Base-by-base conservation (phyloP, 805 yeast species). In the Alloascoidea africana region DNA sequence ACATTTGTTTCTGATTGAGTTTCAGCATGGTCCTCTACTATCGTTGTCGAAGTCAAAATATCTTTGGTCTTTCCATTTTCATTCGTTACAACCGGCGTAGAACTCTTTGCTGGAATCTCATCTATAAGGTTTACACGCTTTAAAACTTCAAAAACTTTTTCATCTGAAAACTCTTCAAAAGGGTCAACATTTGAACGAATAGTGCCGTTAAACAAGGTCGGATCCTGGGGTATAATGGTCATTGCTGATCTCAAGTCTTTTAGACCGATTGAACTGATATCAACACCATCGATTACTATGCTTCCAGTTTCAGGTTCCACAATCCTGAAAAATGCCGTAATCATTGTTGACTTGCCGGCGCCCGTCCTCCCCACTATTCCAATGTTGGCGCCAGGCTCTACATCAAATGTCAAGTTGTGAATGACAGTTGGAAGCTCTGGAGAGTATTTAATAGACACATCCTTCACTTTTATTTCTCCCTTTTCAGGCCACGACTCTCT, bases 281-380 rank as follows among this genome's bases (percentile, higher is more conserved):
- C 69, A 18, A 73, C 43, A 4, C 70, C 78, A 51, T 76, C 83
- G 42, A 76, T 71, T 11, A 49, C 38, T 33, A 76, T 70, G 1
- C 47, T 46, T 13, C 84, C 84, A 11, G 49, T 42, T 14, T 59
- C 58, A 17, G 75, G 48, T 49, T 76, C 83, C 33, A 60, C 62
- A 36, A 76, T 55, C 45, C 84, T 55, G 54, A 70, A 74, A n/a
- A n/a, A n/a, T n/a, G n/a, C n/a, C n/a, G n/a, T n/a, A 40, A 85
- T 65, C 27, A 87, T 62, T 1, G 94, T 81, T 11, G 94, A 77
- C 52, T 87, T 87, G 45, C 96, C 97, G 14, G 82, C 63, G 23
- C 96, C 97, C 37, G 89, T 95, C 47, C 70, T 71, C 23, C 96
- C 96, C 19, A 86, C 85, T 44, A 87, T 68, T 59, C 96, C 87